Percentiles rank a stretch among this genome's conserved stretches.
Conservation (phyloP, 257 asterid genomes). For the Rhazya stricta region DNA sequence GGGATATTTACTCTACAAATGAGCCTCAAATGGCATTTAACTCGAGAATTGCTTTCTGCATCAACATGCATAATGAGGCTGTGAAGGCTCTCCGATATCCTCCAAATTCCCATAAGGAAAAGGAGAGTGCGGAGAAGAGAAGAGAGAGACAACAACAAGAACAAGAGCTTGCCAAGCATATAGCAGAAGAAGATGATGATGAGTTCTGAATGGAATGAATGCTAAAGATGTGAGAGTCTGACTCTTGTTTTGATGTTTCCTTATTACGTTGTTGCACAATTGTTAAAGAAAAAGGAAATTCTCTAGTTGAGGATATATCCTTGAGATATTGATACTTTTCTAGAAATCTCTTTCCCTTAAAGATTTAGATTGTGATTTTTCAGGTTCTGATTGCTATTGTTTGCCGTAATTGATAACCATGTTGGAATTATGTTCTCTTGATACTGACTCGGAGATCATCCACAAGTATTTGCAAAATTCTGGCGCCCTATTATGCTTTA, state of each 20-base stretch:
- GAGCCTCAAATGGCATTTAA: slow-evolving; percentile 85
- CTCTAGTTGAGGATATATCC: not conserved
- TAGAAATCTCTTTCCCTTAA: not conserved
- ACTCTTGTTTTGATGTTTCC: not conserved
- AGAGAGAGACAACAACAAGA: slow-evolving; percentile 87
- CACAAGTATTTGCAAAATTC: not conserved
- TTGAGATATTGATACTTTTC: not conserved
- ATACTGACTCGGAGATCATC: too few relatives aligned
- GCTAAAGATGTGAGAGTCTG: not conserved
- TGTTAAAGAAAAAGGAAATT: not conserved
- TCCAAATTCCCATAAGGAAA: slow-evolving; percentile 80
- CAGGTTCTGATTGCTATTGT: too few relatives aligned
- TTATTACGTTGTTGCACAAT: not conserved
- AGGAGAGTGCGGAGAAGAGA: slow-evolving; percentile 91
- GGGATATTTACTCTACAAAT: slow-evolving; percentile 87
- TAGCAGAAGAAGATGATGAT: slow-evolving; percentile 91
- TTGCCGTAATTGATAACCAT: not conserved
- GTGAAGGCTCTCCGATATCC: slow-evolving; percentile 85
- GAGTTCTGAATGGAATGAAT: slow-evolving; percentile 38
- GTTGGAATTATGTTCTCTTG: too few relatives aligned
- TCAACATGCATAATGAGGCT: slow-evolving; percentile 88
- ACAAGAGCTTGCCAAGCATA: slow-evolving; percentile 92
- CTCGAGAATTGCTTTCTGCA: slow-evolving; percentile 83
- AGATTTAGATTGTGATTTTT: not conserved
- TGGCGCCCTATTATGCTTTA: not conserved